Conservation (phyloP, 2,329 filamentous ascomycete genomes). For the Ambrosiella beaveri region DNA sequence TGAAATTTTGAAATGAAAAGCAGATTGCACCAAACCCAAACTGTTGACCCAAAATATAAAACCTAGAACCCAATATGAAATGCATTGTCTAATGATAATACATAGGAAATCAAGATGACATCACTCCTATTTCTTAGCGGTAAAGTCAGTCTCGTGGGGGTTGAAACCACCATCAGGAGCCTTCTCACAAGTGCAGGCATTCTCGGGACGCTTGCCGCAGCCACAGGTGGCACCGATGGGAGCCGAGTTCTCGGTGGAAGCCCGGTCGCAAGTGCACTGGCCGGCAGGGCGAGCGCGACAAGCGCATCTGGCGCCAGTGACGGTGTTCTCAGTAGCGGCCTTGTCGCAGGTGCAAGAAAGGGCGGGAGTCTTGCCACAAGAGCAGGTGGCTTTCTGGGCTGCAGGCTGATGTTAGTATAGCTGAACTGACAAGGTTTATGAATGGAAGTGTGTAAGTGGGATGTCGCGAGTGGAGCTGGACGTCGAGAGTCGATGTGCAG, state of each 20-base stretch:
- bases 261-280: constrained; percentile 64
- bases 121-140: constrained; percentile 39
- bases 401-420: constrained; percentile 5
- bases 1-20: no score
- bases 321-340: constrained; percentile 54
- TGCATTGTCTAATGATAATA: neutral
- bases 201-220: constrained; percentile 57
- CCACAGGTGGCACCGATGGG: constrained; percentile 46
- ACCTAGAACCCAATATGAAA: neutral
- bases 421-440: neutral
- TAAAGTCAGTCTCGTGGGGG: constrained; percentile 74
- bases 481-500: neutral
- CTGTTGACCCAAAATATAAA: neutral
- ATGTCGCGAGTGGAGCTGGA: neutral
- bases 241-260: constrained; percentile 50
- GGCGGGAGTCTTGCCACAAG: constrained; percentile 75
- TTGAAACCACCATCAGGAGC: constrained; percentile 43
- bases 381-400: constrained; percentile 58
- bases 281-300: constrained; percentile 68
- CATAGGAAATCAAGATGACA: neutral
- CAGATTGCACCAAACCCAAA: no score
- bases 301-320: constrained; percentile 60
- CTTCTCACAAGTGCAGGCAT: constrained; percentile 71
- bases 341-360: constrained; percentile 76
- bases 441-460: neutral